Base-by-base conservation (phyloP, 2,329 filamentous ascomycete species). In the Venturiaceae sp. region DNA sequence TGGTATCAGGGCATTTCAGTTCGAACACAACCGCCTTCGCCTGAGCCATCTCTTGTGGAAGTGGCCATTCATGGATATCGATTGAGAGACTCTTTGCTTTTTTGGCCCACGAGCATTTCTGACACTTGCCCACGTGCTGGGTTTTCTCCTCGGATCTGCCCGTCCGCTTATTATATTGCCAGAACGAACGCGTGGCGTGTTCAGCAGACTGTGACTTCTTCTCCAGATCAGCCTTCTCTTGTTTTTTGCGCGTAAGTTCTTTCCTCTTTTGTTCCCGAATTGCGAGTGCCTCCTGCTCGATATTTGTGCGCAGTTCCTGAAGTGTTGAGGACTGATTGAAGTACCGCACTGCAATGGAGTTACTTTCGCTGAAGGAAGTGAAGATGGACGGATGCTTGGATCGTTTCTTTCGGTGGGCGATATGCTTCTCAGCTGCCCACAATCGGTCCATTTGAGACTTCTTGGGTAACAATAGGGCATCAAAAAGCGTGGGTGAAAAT, bases 1-100 rank as follows among this genome's bases (percentile, higher is more conserved):
- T 75, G 3, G 68, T 68, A 3, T 63, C 33, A 0, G 82, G 82
- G 23, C 72, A 70, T 0, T 57, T 60, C 1, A 84, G 66, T 61
- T 85, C 82, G 55, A 84, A 82, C 0, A 84, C 61, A 0, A 80
- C 67, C 0, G 71, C 71, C 33, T 77, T 75, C n/a, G 69, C 69
- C 9, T 72, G 63, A 2, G 66, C 60, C 0, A 64, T 52, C 2
- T 70, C 58, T 0, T 55, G 39, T 2, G 81, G 81, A 0, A 84
- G 68, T 1, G 75, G 77, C 55, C 77, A 69, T 62, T 84, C 82
- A 44, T 79, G 74, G 1, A 77, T 66, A 1, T 61, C 8, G 21
- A 84, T 82, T 11, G 60, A 64, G 19, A 83, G 70, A 1, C 67
- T 64, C 1, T 68, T 72, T 0, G 72, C 68, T 23, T 65, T 32